Evolutionary conservation across 768 basidiomycete species (phyloP), one percentile per base, ranked within the genome.

Genomic region (Dentipellis fragilis): DNA sequence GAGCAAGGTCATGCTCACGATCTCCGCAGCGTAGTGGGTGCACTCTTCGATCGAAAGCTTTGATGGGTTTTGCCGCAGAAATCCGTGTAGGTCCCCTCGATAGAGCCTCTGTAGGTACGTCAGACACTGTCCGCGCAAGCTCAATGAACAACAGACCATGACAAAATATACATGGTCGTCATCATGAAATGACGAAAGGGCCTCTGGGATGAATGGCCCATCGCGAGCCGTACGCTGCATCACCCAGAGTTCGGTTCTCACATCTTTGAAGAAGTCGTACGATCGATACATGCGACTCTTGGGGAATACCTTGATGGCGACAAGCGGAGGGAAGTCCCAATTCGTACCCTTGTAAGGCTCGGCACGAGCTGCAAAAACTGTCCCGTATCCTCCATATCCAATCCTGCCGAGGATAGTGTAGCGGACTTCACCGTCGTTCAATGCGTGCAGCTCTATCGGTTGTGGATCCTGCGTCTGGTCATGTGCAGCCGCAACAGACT

Each of bases 1-100:
- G 61, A 55, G n/a, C 66, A 63, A 23, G 64, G 29, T 29, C 29
- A 29, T 29, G 29, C 29, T 9, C 12, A 49, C 48, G 7, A 49
- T 14, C 29, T 49, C 48, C 16, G 48, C 48, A 35, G 48, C 48
- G 48, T 49, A 49, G 29, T 49, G 48, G 19, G 9, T 22, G 22
- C 21, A 49, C 7, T 49, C 48, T 16, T n/a, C 29, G 10, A 35
- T 49, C 10, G 48, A 23, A 17, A 49, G 17, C 3, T 16, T 45
- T 19, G 17, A 45, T 9, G 14, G 19, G 7, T 45, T 17, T 16
- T 45, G 4, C 4, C 10, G 8, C 29, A 23, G 9, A 3, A 49
- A 22, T 2, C 16, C 19, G 19, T 22, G 23, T 11, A 49, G 22
- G 23, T 49, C 48, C 23, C 4, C 22, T 0, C 19, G 19, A 35